These are phyloP conservation scores for Paramecium caudatum DNA, from an alignment of 73 alveolate genomes.

Conservation along the genomic window DNA sequence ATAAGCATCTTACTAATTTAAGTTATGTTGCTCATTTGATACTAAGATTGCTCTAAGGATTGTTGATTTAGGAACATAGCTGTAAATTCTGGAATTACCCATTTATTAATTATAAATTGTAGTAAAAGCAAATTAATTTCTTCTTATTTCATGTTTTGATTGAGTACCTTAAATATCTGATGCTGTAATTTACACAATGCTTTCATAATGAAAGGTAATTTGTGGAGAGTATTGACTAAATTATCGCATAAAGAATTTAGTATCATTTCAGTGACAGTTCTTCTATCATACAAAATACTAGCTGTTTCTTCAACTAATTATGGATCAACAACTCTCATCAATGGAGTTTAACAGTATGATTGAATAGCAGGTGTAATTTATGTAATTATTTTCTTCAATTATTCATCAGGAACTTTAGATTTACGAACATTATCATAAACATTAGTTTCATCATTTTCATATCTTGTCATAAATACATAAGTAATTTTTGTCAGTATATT, in stretches of 20 bases:
- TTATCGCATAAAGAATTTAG: background rate
- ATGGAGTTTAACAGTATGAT: conserved; percentile 62
- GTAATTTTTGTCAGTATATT: too few species aligned
- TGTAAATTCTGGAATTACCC: conserved; percentile 38
- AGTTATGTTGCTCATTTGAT: background rate
- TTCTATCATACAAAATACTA: conserved; percentile 41
- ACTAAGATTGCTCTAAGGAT: background rate
- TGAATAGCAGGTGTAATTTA: conserved; percentile 45
- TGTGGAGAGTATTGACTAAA: background rate
- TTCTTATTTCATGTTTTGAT: background rate
- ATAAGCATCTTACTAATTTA: background rate
- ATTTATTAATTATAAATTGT: conserved; percentile 16
- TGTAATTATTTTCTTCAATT: background rate
- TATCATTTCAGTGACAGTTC: conserved; percentile 40
- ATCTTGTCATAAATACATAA: too few species aligned
- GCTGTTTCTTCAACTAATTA: conserved; percentile 48
- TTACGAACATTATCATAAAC: conserved; percentile 15
- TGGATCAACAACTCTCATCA: conserved; percentile 4
- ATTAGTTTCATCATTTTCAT: conserved; percentile 10
- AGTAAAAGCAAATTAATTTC: background rate
- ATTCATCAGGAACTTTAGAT: background rate
- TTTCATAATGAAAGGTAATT: conserved; percentile 46
- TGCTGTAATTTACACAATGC: conserved; percentile 19
- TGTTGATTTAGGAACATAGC: conserved; percentile 29
- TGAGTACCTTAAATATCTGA: conserved; percentile 2